A percentile compares a stretch with the other conserved stretches of the same genome.
These are phyloP conservation scores for Globisporangium cylindrosporum DNA, from an alignment of 352 stramenopile genomes.

Conservation along the genomic window DNA sequence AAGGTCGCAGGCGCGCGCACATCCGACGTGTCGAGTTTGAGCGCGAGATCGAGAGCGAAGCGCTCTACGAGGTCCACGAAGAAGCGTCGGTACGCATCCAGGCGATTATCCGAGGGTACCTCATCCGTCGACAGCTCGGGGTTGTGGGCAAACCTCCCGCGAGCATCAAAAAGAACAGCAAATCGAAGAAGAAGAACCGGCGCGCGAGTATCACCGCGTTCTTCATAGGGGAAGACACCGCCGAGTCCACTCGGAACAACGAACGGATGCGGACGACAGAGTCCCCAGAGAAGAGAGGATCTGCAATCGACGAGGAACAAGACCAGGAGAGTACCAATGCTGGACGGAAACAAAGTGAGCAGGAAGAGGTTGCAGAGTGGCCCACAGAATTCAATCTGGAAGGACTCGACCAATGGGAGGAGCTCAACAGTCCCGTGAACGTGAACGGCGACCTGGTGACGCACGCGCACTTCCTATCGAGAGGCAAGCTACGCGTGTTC, in stretches of 20 bases:
- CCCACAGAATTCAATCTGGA: conserved; percentile 57
- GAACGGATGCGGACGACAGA: background rate
- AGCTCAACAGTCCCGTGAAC: conserved; percentile 33
- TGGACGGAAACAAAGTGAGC: conserved; percentile 6
- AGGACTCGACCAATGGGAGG: conserved; percentile 42
- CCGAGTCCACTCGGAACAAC: background rate
- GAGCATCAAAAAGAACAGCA: background rate
- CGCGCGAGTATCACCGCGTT: conserved; percentile 5
- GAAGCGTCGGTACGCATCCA: conserved; percentile 17
- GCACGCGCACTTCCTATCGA: conserved; percentile 34
- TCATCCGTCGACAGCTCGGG: conserved; percentile 5
- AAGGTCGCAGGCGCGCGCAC: conserved; percentile 3
- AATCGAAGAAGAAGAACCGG: conserved; percentile 2
- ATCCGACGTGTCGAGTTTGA: conserved; percentile 9
- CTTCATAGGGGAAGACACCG: background rate
- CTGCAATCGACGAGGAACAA: background rate
- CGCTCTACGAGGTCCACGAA: conserved; percentile 12
- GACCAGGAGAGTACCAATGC: background rate
- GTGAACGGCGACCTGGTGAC: conserved; percentile 29
- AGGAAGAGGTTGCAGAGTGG: conserved; percentile 34
- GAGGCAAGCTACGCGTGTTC: conserved; percentile 61
- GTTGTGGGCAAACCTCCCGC: background rate
- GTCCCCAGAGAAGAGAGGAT: background rate
- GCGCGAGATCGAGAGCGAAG: conserved; percentile 15
- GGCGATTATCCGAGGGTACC: conserved; percentile 11